phyloP scores from a whole-genome alignment of 2,329 filamentous ascomycete genomes.

The Penicillium aurantiogriseum region DNA sequence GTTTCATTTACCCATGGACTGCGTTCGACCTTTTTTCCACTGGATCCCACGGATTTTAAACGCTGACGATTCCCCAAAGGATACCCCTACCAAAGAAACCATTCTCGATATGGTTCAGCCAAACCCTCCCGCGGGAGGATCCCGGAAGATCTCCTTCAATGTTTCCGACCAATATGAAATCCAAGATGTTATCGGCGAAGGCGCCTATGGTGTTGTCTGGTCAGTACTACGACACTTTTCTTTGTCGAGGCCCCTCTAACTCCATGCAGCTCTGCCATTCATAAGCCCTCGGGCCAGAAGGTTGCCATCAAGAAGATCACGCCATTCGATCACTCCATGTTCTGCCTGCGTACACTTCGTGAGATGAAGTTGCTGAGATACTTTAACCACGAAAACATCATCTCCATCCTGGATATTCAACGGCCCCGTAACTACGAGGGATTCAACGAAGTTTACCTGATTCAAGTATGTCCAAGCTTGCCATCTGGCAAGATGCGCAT shows the following conservation, averaged over 20 bases:
- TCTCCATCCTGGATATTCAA: slow-evolving; percentile 98
- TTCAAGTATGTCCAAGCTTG: slow-evolving; percentile 65
- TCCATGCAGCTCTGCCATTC: slow-evolving; percentile 77
- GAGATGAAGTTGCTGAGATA: slow-evolving; percentile 99
- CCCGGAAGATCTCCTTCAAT: slow-evolving; percentile 98
- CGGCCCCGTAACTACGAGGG: slow-evolving; percentile 94
- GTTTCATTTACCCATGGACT: slow-evolving; percentile 9
- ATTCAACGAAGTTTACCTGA: slow-evolving; percentile 97
- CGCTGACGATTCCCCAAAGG: slow-evolving; percentile 13
- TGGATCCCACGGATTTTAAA: slow-evolving; percentile 3
- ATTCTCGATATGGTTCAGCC: slow-evolving; percentile 46
- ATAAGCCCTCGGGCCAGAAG: slow-evolving; percentile 97
- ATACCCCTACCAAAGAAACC: slow-evolving; percentile 6
- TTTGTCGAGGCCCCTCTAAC: neutral
- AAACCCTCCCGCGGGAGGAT: slow-evolving; percentile 53
- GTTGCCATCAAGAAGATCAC: slow-evolving; percentile 99
- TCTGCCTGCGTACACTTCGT: slow-evolving; percentile 90
- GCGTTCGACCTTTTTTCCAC: slow-evolving; percentile 1
- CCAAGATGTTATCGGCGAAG: slow-evolving; percentile 97
- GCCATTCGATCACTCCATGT: slow-evolving; percentile 98
- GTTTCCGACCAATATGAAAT: slow-evolving; percentile 99
- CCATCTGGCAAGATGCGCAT: neutral
- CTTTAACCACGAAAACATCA: slow-evolving; percentile 99
- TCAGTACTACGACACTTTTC: slow-evolving; percentile 50
- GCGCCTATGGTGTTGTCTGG: slow-evolving; percentile 98